These are phyloP conservation scores for Dactylonectria macrodidyma DNA, from an alignment of 2,329 filamentous ascomycete species.

Conservation along the genomic window DNA sequence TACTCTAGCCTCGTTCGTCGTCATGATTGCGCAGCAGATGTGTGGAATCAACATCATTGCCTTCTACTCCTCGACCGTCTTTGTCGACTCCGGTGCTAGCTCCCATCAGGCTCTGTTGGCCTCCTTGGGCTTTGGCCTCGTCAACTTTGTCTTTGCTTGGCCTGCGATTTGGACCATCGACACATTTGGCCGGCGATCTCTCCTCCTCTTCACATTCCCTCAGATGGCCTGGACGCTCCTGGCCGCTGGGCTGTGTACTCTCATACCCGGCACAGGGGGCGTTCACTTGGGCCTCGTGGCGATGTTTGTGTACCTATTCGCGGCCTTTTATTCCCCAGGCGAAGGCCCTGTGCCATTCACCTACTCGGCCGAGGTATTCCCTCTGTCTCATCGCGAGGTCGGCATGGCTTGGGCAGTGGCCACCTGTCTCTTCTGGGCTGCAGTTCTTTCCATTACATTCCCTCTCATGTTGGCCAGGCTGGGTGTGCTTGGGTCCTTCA, in stretches of 20 bases:
- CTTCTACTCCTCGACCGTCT: constrained; percentile 80
- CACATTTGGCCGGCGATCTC: constrained; percentile 67
- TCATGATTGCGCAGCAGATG: constrained; percentile 86
- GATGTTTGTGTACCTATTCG: constrained; percentile 71
- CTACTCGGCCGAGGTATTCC: constrained; percentile 79
- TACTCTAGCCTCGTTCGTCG: constrained; percentile 81
- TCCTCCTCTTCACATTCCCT: constrained; percentile 61
- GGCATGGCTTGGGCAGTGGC: constrained; percentile 81
- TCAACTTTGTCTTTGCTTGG: constrained; percentile 72
- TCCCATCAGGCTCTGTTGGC: constrained; percentile 71
- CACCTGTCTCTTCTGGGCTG: constrained; percentile 73
- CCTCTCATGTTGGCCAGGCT: constrained; percentile 67
- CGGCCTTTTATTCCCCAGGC: constrained; percentile 64
- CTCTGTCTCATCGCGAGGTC: constrained; percentile 78
- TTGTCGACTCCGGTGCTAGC: constrained; percentile 69
- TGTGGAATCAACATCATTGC: constrained; percentile 81
- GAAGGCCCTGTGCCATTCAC: constrained; percentile 79
- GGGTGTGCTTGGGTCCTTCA: constrained; percentile 65
- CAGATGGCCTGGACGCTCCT: constrained; percentile 60
- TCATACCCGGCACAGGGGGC: constrained; percentile 59
- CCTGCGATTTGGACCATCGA: constrained; percentile 74
- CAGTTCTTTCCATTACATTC: constrained; percentile 75
- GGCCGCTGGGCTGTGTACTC: constrained; percentile 64
- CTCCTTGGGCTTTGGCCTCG: constrained; percentile 70
- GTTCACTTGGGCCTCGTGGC: constrained; percentile 63